Evolutionary conservation across 352 stramenopile genomes (phyloP), one percentile per base, ranked within the genome.

Genomic region (Pythium phragmitis): DNA sequence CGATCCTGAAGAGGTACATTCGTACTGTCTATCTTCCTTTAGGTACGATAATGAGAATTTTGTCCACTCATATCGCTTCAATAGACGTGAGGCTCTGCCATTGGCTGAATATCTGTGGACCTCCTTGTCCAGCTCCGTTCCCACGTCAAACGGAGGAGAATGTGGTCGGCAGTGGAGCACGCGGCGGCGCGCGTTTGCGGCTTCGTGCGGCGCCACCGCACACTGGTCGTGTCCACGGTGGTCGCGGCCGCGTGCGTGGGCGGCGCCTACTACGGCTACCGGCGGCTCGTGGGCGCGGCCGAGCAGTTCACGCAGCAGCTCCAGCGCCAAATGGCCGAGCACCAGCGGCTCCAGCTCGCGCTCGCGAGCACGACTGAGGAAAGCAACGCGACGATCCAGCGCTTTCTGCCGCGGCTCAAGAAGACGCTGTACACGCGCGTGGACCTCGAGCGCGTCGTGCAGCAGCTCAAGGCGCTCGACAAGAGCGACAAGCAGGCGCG

Each of bases 161-260:
- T 93, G 82, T 93, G 85, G 85, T 90, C 82, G 68, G 71, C 79
- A 21, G 53, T 91, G 57, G 72, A 80, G 60, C 77, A 88, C 63
- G 80, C 71, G 37, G 73, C 75, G 60, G 62, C 70, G 63, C 64
- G 74, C 50, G 69, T 77, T 57, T 79, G 80, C 60, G 73, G 82
- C 67, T 92, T 93, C 65, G 79, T 72, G 41, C 76, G 75, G 51
- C 77, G 85, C 19, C 85, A 93, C 71, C 85, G 84, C 73, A 82
- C 76, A 65, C 67, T 88, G 33, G 55, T 93, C 57, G 54, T 89
- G 13, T 76, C 65, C 16, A 74, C 79, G 28, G 68, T 70, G 17
- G 79, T 92, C 26, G 68, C 77, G 7, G 68, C 74, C 4, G 73
- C 73, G 30, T 89, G 79, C 63, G 76, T 70, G 6, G 79, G 72